Base-by-base conservation (phyloP, 148 eudicot genomes). In the Chenopodium formosanum region DNA sequence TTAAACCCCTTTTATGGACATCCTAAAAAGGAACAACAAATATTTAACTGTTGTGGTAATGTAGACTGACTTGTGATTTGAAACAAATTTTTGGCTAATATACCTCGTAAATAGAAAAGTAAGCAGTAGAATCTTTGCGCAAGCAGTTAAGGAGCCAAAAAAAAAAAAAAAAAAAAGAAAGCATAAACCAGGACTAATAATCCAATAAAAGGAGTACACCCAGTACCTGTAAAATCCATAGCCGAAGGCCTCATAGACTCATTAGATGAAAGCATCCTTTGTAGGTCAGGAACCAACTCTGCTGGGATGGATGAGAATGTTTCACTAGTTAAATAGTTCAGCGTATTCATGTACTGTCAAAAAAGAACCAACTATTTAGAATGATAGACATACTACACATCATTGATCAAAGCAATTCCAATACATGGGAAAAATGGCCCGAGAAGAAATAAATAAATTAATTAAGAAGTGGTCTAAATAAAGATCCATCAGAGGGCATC, bases 331-430 rank as follows among this genome's bases (percentile, higher is more conserved):
- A 96, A 88, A 87, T 96, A 96, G 75, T 85, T 91, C 86, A 96
- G 83, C 73, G 83, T 91, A 87, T 96, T 96, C 95, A 91, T 92
- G 89, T 94, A 94, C 99, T 96, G 99, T 90, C 79, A 84, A 62
- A 86, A 67, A 86, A 71, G 70, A 83, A 85, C 66, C 66, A 85
- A 77, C 22, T 29, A 72, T 48, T 73, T 34, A 78, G 16, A 44
- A 84, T 78, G 70, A 78, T 37, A 73, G 56, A 63, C 56, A 58
- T 40, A 22, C 44, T 6, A 8, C 22, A 81, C 1, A 0, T 48
- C 6, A 83, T 40, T 46, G 31, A 79, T 60, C 25, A 50, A 48
- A 80, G 19, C 25, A 68, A 65, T 72, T 20, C 7, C 40, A 58
- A 50, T 10, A 17, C 66, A 56, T 31, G 20, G 22, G 48, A 34